Base-by-base conservation (phyloP, 345 rosid genomes). In the Pelargonium nanum region DNA sequence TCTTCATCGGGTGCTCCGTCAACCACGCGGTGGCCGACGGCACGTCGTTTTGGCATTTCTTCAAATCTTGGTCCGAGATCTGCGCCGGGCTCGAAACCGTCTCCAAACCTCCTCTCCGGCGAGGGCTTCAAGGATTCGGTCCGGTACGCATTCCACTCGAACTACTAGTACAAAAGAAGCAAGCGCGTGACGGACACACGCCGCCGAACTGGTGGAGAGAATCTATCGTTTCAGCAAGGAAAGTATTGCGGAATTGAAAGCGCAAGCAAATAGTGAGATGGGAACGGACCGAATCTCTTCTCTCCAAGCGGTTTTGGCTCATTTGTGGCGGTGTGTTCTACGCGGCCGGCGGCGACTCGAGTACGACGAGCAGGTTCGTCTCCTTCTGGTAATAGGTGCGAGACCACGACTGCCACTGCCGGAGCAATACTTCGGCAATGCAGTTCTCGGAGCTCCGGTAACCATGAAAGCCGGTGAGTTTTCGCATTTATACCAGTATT, bases 301-400 rank as follows among this genome's bases (percentile, higher is more conserved):
- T 21, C 57, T 73, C 0, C 77, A 73, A 55, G 67, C 68, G 17
- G 5, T 73, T 26, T 20, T 65, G 26, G 66, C 70, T 15, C 77
- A 65, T 30, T 0, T 73, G 1, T 73, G 77, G 70, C 48, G 30
- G 61, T 48, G 58, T 10, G 51, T 52, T 5, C 2, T 13, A 13
- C 64, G 58, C 10, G 65, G n/a, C n/a, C n/a, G 9, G 21, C 20
- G 50, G 19, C 15, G 4, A 4, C 17, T 5, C n/a, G 56, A 40
- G 24, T 26, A 25, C 0, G 22, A 62, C 0, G 24, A 45, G n/a
- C 57, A 44, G 3, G 32, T 24, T 2, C 3, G 9, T 9, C 48
- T 24, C 10, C 0, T 0, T 4, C 0, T 62, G 1, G 0, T 0
- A 1, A 8, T 68, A 9, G 63, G 66, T 0, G 8, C 1, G 22